Conservation (phyloP, 2,329 filamentous ascomycete genomes). For the Xylogone sp. region DNA sequence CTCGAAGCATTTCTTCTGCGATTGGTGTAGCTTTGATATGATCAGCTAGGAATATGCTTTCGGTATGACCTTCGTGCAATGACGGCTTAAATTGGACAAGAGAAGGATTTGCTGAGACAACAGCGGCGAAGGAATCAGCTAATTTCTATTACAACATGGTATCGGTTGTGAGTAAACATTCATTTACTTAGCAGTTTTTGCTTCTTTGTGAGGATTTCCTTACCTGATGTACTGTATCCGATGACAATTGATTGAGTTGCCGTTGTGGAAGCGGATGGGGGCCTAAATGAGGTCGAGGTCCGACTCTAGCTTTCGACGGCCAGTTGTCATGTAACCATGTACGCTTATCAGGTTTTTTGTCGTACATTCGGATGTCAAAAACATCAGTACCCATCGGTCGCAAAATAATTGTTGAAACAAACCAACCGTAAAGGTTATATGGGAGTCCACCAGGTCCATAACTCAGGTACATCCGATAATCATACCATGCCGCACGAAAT, state of each 20-base stretch:
- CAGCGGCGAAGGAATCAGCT: not conserved
- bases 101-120: not conserved
- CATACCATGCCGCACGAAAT: constrained; percentile 3
- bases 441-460: constrained; percentile 33
- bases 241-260: constrained; percentile 1
- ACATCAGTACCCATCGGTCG: not conserved
- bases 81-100: not conserved
- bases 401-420: constrained; percentile 19
- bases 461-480: constrained; percentile 32
- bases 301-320: not conserved
- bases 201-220: too few species aligned
- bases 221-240: too few species aligned
- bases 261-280: constrained; percentile 4
- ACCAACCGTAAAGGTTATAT: constrained; percentile 32
- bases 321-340: not conserved
- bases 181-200: too few species aligned
- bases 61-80: constrained; percentile 1
- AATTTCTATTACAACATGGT: not conserved
- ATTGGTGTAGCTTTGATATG: not conserved
- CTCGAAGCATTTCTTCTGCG: constrained; percentile 1
- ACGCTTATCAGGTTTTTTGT: not conserved
- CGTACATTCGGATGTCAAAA: not conserved
- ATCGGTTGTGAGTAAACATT: too few species aligned
- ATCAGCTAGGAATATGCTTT: constrained; percentile 1
- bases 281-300: not conserved